Evolutionary conservation across 148 eudicot species (phyloP).

Genomic region (Rhododendron vialii): DNA sequence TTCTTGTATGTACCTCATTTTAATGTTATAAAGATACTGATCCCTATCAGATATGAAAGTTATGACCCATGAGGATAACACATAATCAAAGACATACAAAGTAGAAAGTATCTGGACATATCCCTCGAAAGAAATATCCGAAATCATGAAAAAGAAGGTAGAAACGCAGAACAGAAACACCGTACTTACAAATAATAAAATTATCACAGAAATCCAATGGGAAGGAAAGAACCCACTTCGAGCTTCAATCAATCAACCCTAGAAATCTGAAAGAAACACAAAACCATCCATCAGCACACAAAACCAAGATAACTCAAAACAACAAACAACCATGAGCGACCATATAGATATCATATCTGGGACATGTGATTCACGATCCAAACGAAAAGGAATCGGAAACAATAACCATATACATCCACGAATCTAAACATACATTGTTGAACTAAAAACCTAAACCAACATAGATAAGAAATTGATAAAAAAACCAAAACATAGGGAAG

Average conservation of each 20-base stretch:
- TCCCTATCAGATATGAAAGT: no score
- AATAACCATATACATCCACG: neutral
- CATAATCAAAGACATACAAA: no score
- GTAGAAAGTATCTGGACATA: neutral
- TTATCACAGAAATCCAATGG: neutral
- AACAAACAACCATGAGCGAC: neutral
- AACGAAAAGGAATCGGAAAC: neutral
- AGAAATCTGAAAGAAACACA: neutral
- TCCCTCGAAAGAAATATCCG: neutral
- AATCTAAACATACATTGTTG: neutral
- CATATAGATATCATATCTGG: neutral
- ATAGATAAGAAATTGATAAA: neutral
- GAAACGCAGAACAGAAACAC: neutral
- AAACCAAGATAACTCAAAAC: neutral
- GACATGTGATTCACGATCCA: neutral
- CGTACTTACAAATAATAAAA: neutral
- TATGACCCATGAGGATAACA: no score
- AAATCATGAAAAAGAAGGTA: neutral
- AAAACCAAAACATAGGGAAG: neutral
- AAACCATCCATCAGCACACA: neutral
- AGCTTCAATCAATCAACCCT: conserved; percentile 6
- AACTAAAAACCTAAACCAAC: neutral
- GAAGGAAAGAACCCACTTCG: neutral
- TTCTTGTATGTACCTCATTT: neutral
- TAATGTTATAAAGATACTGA: neutral